A percentile compares a stretch with the other conserved stretches of the same genome.
phyloP scores from a whole-genome alignment of 108 stramenopile genomes.

The Pseudonitzschia pungens region DNA sequence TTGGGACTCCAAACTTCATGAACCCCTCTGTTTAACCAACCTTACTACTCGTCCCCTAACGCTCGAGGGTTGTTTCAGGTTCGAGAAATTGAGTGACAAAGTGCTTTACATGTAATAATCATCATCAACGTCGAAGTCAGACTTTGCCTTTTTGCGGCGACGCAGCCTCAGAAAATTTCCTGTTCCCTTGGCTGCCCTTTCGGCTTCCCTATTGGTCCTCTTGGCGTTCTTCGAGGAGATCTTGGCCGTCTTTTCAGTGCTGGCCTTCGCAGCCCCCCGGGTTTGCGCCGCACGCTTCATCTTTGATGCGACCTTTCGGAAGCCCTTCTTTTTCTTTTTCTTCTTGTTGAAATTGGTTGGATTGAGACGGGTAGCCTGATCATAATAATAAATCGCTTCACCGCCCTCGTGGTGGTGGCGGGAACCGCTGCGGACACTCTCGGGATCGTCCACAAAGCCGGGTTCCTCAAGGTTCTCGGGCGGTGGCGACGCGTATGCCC shows the following conservation, averaged over 20 bases:
- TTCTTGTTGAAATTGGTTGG: constrained; percentile 12
- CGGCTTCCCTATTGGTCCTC: constrained; percentile 20
- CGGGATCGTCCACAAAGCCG: constrained; percentile 7
- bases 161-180: constrained; percentile 12
- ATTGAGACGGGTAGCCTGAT: constrained; percentile 7
- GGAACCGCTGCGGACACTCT: neutral
- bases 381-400: constrained; percentile 16
- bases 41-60: no score
- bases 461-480: constrained; percentile 16
- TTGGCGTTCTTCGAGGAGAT: constrained; percentile 24
- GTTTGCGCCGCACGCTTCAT: constrained; percentile 3
- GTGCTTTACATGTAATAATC: no score
- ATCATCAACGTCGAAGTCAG: neutral
- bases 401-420: neutral
- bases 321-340: constrained; percentile 47
- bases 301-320: constrained; percentile 26
- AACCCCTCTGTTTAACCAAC: no score
- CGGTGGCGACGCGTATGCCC: constrained; percentile 29
- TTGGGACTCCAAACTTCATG: no score
- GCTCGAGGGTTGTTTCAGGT: no score
- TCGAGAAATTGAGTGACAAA: no score
- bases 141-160: neutral
- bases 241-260: constrained; percentile 20
- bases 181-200: constrained; percentile 4
- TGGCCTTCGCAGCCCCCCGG: neutral